Base-by-base conservation (phyloP, 2,329 filamentous ascomycete genomes). In the Pseudocercospora ulei region DNA sequence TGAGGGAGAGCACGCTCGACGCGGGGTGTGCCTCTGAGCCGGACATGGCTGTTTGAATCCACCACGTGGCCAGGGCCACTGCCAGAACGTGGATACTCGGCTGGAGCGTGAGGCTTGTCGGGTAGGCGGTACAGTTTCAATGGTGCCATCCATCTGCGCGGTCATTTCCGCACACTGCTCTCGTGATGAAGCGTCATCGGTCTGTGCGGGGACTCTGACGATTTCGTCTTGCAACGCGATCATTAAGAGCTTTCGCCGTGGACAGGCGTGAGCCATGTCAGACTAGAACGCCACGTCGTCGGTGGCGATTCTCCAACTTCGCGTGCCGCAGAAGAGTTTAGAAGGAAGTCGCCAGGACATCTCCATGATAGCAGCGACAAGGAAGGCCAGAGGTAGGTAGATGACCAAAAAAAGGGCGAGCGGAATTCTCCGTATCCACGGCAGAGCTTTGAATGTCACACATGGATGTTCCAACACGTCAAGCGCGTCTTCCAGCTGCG, bases 381-480 rank as follows among this genome's bases (percentile, higher is more conserved):
- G 17, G 16, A 42, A 44, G 11, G 34, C 35, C 9, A 47, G 1
- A 8, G 46, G 46, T 5, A 40, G 29, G 24, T 44, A 48, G 3
- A 46, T n/a, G 5, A 35, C 17, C 29, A 48, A 31, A 18, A 44
- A 41, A 3, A 42, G n/a, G n/a, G 25, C 48, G 5, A 50, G 27
- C 6, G 37, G 34, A 8, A 48, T 12, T 24, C 35, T 46, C 7
- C 37, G 20, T 29, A 11, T 20, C 18, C 27, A 36, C 5, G 25
- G 17, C 16, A 43, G 31, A 4, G 23, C 19, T 11, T 17, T 42
- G 13, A 50, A 48, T 2, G 38, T 34, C 8, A 24, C 16, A 33
- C 27, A 33, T 8, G 48, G 48, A 29, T 43, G 41, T 31, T 48
- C 46, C 16, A 50, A 22, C 4, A 48, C 16, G 8, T 35, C 35